Evolutionary conservation across 768 basidiomycete species (phyloP).

Genomic region (Podaxis carcinomalis): DNA sequence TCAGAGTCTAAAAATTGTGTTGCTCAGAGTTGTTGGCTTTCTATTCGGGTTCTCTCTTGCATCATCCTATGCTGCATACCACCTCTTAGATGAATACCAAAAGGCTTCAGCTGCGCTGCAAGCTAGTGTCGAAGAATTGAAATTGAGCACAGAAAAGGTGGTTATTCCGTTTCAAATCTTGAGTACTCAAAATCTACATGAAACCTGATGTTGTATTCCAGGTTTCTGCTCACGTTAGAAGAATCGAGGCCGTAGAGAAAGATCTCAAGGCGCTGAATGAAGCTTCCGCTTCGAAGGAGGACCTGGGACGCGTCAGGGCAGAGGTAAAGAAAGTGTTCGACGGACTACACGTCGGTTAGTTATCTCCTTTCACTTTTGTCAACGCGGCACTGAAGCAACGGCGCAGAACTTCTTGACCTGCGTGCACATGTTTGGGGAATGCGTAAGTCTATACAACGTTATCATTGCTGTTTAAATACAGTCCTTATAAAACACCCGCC

Average conservation of each 20-base stretch:
- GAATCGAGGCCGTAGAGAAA: constrained; percentile 87
- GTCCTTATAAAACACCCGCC: not conserved
- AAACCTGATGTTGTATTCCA: constrained; percentile 22
- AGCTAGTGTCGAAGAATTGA: constrained; percentile 83
- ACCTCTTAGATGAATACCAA: constrained; percentile 88
- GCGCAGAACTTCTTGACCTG: constrained; percentile 73
- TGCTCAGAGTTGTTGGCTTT: constrained; percentile 71
- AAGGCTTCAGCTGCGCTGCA: constrained; percentile 82
- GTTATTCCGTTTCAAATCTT: not conserved
- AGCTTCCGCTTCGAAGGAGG: constrained; percentile 71
- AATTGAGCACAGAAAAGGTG: constrained; percentile 80
- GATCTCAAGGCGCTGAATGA: constrained; percentile 74
- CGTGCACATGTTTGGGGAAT: constrained; percentile 85
- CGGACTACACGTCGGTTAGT: constrained; percentile 73
- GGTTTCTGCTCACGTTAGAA: constrained; percentile 79
- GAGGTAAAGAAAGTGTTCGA: constrained; percentile 89
- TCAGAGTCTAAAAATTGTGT: constrained; percentile 2
- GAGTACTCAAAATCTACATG: not conserved
- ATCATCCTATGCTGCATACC: constrained; percentile 81
- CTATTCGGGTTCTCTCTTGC: constrained; percentile 89
- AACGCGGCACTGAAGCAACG: not conserved
- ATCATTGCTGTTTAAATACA: not conserved
- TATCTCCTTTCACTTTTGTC: not conserved
- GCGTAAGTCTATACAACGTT: constrained; percentile 46
- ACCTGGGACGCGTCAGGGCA: constrained; percentile 65